These are phyloP conservation scores for Trametes versicolor DNA, from an alignment of 1,284 basidiomycete genomes.

Conservation along the genomic window DNA sequence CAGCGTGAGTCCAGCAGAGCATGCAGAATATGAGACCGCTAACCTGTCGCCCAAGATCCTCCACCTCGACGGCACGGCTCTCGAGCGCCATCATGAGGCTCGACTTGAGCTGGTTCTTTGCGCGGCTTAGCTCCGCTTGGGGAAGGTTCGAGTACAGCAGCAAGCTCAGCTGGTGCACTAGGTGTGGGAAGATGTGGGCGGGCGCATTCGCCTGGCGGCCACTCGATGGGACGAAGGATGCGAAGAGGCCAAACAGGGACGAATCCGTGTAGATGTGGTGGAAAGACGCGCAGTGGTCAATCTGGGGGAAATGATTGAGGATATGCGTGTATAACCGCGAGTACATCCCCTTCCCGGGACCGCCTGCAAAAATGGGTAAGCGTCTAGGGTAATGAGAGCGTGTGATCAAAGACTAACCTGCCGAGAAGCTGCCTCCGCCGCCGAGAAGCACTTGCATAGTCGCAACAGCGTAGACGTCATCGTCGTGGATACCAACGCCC, in stretches of 20 bases:
- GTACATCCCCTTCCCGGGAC: constrained; percentile 99
- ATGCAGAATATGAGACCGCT: constrained; percentile 27
- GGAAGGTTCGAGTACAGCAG: constrained; percentile 76
- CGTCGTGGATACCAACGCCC: constrained; percentile 91
- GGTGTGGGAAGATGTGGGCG: constrained; percentile 81
- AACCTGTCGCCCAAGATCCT: constrained; percentile 87
- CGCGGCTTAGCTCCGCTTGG: constrained; percentile 79
- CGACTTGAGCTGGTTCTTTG: constrained; percentile 96
- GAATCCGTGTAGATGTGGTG: constrained; percentile 98
- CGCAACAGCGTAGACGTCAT: constrained; percentile 94
- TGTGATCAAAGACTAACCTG: constrained; percentile 60
- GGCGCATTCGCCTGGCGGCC: constrained; percentile 71
- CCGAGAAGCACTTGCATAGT: constrained; percentile 96
- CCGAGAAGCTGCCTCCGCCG: constrained; percentile 95
- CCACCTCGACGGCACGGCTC: constrained; percentile 90
- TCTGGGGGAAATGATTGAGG: constrained; percentile 92
- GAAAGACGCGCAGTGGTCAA: constrained; percentile 98
- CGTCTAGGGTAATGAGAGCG: constrained; percentile 13
- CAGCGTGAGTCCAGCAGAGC: constrained; percentile 12
- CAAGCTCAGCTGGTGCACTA: constrained; percentile 86
- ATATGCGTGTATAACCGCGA: constrained; percentile 97
- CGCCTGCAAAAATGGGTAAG: constrained; percentile 59
- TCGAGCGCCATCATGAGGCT: constrained; percentile 97
- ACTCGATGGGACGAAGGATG: constrained; percentile 84
- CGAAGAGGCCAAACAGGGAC: constrained; percentile 93